Conservation (phyloP, 1,139 yeast genomes). For the Pichia sp. region DNA sequence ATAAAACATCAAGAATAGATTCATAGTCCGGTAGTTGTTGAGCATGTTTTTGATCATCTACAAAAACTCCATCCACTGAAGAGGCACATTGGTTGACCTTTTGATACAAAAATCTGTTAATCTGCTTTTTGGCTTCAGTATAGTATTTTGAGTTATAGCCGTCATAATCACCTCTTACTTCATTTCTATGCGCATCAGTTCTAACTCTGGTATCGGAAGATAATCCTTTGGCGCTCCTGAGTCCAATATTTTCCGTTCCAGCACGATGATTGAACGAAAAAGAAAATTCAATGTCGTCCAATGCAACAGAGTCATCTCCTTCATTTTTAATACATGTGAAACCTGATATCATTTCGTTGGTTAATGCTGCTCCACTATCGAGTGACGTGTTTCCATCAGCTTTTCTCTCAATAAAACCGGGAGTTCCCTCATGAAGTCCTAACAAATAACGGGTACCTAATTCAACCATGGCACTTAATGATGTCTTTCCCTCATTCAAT, state of each 20-base stretch:
- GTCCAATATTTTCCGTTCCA: constrained; percentile 79
- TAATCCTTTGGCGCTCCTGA: constrained; percentile 72
- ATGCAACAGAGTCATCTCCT: constrained; percentile 10
- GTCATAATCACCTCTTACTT: constrained; percentile 67
- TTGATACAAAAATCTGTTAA: constrained; percentile 37
- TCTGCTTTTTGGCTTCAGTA: constrained; percentile 42
- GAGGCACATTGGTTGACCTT: constrained; percentile 37
- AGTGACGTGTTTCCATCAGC: neutral
- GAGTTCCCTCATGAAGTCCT: constrained; percentile 31
- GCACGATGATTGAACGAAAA: constrained; percentile 80
- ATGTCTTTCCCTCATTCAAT: constrained; percentile 22
- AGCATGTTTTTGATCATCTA: constrained; percentile 7
- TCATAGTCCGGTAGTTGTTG: constrained; percentile 47
- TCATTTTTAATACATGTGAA: constrained; percentile 30
- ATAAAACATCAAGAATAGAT: constrained; percentile 47
- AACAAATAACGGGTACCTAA: constrained; percentile 63
- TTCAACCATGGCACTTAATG: constrained; percentile 63
- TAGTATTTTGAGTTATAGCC: constrained; percentile 31
- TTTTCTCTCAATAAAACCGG: constrained; percentile 8
- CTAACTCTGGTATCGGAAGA: constrained; percentile 79
- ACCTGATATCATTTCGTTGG: constrained; percentile 35
- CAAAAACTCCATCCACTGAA: constrained; percentile 25
- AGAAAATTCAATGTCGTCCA: constrained; percentile 32
- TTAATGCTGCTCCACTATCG: constrained; percentile 7
- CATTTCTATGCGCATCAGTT: constrained; percentile 52